Evolutionary conservation across 495 filamentous ascomycete species (phyloP).

Genomic region (Penicillium fimorum): DNA sequence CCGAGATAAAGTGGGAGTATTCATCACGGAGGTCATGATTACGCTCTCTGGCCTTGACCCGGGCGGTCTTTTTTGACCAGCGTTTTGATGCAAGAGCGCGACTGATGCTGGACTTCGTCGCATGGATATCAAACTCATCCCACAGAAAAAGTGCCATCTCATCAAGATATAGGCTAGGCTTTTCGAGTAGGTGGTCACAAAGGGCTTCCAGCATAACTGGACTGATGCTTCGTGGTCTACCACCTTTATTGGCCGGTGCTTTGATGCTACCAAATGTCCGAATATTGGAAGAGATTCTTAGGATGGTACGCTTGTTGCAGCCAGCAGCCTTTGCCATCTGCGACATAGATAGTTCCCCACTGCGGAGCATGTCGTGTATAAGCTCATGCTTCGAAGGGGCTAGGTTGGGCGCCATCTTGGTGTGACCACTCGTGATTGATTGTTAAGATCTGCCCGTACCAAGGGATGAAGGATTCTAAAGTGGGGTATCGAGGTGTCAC

Average conservation of each 20-base stretch:
- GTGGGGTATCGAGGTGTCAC: not conserved
- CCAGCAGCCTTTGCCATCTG: constrained; percentile 17
- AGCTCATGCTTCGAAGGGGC: constrained; percentile 14
- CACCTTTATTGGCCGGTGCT: constrained; percentile 22
- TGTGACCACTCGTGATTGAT: too few species aligned
- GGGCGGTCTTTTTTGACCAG: constrained; percentile 14
- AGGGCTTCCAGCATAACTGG: constrained; percentile 24
- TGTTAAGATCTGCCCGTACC: too few species aligned
- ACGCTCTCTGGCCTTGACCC: constrained; percentile 8
- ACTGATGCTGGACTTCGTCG: constrained; percentile 8
- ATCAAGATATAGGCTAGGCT: constrained; percentile 3
- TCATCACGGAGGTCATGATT: constrained; percentile 5
- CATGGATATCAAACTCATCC: constrained; percentile 9
- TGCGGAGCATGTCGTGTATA: constrained; percentile 20
- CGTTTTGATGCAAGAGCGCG: constrained; percentile 12
- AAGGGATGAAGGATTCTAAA: too few species aligned
- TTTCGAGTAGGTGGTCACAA: not conserved
- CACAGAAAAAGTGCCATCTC: not conserved
- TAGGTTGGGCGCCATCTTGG: too few species aligned
- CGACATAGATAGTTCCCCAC: constrained; percentile 11
- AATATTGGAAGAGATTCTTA: constrained; percentile 27
- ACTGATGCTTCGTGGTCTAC: constrained; percentile 22
- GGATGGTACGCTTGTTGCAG: constrained; percentile 22
- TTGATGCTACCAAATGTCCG: constrained; percentile 24
- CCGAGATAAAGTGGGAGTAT: not conserved